These are phyloP conservation scores for Phytophthora cajani DNA, from an alignment of 352 stramenopile genomes.

Conservation along the genomic window DNA sequence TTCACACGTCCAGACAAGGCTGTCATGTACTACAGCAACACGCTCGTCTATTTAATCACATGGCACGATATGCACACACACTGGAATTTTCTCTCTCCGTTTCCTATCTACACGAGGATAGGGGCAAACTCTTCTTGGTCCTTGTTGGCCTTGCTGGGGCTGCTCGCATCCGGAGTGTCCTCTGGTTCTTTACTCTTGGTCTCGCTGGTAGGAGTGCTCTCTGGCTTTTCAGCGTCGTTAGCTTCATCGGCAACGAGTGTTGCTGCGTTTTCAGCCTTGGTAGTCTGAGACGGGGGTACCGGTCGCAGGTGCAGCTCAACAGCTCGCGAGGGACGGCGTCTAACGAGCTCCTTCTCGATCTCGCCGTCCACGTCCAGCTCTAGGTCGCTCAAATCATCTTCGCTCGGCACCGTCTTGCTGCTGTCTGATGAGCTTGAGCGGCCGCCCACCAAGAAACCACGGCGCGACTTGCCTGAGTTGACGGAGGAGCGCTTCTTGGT, in stretches of 20 bases:
- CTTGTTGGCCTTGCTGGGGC: conserved; percentile 8
- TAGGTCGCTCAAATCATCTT: conserved; percentile 60
- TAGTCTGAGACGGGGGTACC: conserved; percentile 17
- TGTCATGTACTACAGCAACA: conserved; percentile 43
- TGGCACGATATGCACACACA: conserved; percentile 28
- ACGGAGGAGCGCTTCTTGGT: conserved; percentile 50
- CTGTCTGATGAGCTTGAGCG: conserved; percentile 39
- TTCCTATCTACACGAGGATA: conserved; percentile 22
- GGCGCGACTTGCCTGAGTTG: conserved; percentile 43
- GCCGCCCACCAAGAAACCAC: conserved; percentile 38
- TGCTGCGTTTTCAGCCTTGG: conserved; percentile 8
- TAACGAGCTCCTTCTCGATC: conserved; percentile 73
- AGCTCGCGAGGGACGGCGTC: conserved; percentile 55
- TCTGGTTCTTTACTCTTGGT: conserved; percentile 24
- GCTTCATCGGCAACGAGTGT: conserved; percentile 12
- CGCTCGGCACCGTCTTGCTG: conserved; percentile 29
- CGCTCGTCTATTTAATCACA: conserved; percentile 46
- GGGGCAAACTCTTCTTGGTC: conserved; percentile 19
- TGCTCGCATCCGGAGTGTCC: conserved; percentile 20
- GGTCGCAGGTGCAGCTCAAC: conserved; percentile 32
- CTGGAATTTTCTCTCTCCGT: conserved; percentile 3
- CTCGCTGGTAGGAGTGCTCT: conserved; percentile 5
- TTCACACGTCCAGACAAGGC: conserved; percentile 19
- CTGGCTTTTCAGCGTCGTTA: conserved; percentile 16
- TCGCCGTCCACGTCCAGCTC: conserved; percentile 76